These are phyloP conservation scores for Pharus latifolius DNA, from an alignment of 176 grass and related monocot species.

Conservation along the genomic window DNA sequence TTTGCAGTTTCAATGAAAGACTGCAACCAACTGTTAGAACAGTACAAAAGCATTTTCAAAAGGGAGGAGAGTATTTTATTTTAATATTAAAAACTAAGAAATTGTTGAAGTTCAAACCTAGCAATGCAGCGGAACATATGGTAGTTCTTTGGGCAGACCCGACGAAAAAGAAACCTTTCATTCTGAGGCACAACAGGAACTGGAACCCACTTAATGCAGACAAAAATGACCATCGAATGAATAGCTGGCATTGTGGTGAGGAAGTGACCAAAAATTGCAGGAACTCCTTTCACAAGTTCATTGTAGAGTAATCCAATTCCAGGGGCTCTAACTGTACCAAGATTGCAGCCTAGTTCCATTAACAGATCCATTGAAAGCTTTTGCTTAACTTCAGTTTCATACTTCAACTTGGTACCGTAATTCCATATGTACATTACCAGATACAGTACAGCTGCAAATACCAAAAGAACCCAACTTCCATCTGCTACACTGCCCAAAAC, in stretches of 20 bases:
- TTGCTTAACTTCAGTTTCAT: conserved; percentile 94
- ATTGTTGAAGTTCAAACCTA: conserved; percentile 33
- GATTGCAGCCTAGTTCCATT: conserved; percentile 74
- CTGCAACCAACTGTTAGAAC: neutral
- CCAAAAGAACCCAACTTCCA: conserved; percentile 93
- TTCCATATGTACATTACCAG: conserved; percentile 94
- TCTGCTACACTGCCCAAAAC: conserved; percentile 68
- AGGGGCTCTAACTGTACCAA: conserved; percentile 87
- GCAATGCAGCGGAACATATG: conserved; percentile 98
- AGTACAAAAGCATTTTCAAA: neutral
- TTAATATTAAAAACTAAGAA: neutral
- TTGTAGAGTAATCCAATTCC: conserved; percentile 97
- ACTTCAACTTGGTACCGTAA: conserved; percentile 92
- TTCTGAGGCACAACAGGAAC: conserved; percentile 89
- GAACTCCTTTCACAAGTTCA: conserved; percentile 87
- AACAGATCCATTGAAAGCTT: conserved; percentile 89
- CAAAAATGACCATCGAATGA: conserved; percentile 98
- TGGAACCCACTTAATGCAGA: conserved; percentile 96
- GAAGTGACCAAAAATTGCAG: conserved; percentile 93
- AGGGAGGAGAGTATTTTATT: neutral
- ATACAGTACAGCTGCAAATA: conserved; percentile 76
- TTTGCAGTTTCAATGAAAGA: neutral
- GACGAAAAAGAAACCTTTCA: conserved; percentile 93
- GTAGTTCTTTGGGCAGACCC: conserved; percentile 84
- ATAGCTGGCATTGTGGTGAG: conserved; percentile 88